phyloP scores from a whole-genome alignment of 2,329 filamentous ascomycete species.

The Botrytis fabae region DNA sequence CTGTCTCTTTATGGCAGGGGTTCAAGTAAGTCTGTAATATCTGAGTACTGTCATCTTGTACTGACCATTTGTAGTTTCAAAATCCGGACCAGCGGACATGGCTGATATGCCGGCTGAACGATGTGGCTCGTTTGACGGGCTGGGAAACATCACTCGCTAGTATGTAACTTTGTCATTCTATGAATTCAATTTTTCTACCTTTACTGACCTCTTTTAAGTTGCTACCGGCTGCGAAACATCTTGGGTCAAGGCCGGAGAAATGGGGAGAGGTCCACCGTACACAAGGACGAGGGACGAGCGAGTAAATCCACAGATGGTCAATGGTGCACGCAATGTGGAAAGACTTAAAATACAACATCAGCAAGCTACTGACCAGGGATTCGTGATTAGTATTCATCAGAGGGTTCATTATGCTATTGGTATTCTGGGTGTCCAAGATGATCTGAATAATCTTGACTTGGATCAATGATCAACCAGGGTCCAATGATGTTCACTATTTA shows the following conservation, averaged over 20 bases:
- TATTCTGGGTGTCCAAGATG: conserved; percentile 73
- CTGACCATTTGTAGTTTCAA: conserved; percentile 58
- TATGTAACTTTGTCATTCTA: background rate
- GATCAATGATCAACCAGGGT: conserved; percentile 26
- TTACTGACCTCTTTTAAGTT: conserved; percentile 43
- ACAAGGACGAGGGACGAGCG: conserved; percentile 48
- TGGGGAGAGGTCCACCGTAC: conserved; percentile 77
- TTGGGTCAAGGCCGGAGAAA: conserved; percentile 74
- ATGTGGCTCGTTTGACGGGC: conserved; percentile 77
- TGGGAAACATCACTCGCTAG: conserved; percentile 80
- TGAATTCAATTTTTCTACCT: background rate
- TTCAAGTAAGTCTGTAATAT: conserved; percentile 55
- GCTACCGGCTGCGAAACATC: conserved; percentile 79
- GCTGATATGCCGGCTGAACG: conserved; percentile 71
- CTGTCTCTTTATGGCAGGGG: conserved; percentile 80
- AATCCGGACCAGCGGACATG: conserved; percentile 72
- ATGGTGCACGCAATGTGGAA: conserved; percentile 53
- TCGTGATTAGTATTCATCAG: conserved; percentile 64
- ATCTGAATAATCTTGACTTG: conserved; percentile 64
- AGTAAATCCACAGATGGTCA: conserved; percentile 47
- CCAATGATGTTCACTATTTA: background rate
- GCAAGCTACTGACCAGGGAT: conserved; percentile 49
- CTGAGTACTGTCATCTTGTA: background rate
- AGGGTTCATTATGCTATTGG: conserved; percentile 76
- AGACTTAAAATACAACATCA: conserved; percentile 45